Evolutionary conservation across 345 rosid species (phyloP).

Genomic region (Kandelia obovata): DNA sequence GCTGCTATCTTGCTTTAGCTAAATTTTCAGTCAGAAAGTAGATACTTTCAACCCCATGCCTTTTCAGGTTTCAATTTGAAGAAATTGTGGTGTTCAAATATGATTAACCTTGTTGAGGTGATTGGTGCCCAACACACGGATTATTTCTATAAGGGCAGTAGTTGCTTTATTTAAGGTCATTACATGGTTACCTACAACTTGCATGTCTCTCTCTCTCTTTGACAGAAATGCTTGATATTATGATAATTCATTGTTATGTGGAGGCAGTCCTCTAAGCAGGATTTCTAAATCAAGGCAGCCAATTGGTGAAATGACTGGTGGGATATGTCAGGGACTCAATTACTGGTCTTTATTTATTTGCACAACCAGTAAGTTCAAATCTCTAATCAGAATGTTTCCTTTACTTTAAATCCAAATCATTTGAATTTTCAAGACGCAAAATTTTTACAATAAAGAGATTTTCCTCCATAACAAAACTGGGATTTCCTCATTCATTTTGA

Average conservation of each 20-base stretch:
- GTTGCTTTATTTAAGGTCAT: background rate
- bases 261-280: conserved; percentile 2
- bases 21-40: too few relatives aligned
- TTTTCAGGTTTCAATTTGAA: conserved; percentile 15
- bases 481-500: too few relatives aligned
- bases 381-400: too few relatives aligned
- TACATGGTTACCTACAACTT: background rate
- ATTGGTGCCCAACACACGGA: conserved; percentile 13
- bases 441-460: too few relatives aligned
- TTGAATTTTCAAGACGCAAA: too few relatives aligned
- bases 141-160: conserved; percentile 17
- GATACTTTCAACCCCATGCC: too few relatives aligned
- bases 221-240: background rate
- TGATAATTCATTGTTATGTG: background rate
- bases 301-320: background rate
- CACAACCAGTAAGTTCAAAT: background rate
- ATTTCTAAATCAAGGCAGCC: background rate
- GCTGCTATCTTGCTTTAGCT: too few relatives aligned
- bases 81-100: conserved; percentile 7
- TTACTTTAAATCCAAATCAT: too few relatives aligned
- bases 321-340: background rate
- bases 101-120: conserved; percentile 12
- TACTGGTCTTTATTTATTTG: background rate
- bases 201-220: background rate
- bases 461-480: too few relatives aligned